Conservation (phyloP, 2,329 filamentous ascomycete species). For the Fusarium miscanthi region DNA sequence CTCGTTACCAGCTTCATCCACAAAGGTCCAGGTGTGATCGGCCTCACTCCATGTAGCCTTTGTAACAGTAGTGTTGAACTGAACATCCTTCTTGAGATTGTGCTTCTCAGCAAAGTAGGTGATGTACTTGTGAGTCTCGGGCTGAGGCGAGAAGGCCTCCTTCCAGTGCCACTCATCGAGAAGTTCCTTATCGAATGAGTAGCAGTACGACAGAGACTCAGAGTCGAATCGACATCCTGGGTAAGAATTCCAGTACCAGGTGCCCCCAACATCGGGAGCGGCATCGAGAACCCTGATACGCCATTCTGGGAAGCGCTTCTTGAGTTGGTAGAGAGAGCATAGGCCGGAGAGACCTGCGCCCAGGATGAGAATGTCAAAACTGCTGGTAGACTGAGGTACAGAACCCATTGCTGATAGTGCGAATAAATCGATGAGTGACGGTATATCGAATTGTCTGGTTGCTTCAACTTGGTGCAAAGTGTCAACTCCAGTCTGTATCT, state of each 20-base stretch:
- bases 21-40: slow-evolving; percentile 8
- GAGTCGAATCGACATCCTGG: slow-evolving; percentile 53
- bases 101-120: slow-evolving; percentile 55
- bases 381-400: slow-evolving; percentile 4
- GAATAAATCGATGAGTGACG: not conserved
- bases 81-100: slow-evolving; percentile 53
- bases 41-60: slow-evolving; percentile 10
- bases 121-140: slow-evolving; percentile 56
- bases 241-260: slow-evolving; percentile 45
- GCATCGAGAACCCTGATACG: slow-evolving; percentile 34
- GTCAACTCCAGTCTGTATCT: not conserved
- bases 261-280: slow-evolving; percentile 38
- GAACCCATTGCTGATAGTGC: slow-evolving; percentile 25
- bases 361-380: slow-evolving; percentile 37
- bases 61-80: slow-evolving; percentile 19
- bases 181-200: slow-evolving; percentile 33
- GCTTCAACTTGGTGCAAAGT: not conserved
- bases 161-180: slow-evolving; percentile 38
- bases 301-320: slow-evolving; percentile 45
- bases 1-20: not conserved
- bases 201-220: slow-evolving; percentile 54
- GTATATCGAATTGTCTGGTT: fast-evolving
- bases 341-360: slow-evolving; percentile 52
- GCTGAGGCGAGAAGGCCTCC: slow-evolving; percentile 54
- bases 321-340: slow-evolving; percentile 54